Evolutionary conservation across 139 green algal genomes (phyloP), one percentile per base, ranked within the genome.

Genomic region (Chloropicon primus): DNA sequence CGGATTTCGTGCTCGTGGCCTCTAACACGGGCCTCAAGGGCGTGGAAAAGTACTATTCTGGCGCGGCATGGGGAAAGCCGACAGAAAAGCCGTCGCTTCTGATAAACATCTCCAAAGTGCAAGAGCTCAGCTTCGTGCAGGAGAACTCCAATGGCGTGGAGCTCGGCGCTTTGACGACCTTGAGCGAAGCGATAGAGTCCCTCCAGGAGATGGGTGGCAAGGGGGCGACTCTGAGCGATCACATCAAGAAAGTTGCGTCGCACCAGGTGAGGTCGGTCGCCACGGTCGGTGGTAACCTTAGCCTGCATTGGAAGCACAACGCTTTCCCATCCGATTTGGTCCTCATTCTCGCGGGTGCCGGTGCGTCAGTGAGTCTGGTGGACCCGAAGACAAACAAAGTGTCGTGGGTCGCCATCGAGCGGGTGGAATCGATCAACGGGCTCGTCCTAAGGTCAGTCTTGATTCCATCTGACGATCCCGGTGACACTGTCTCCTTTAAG

Each of bases 271-370:
- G 89, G 27, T 86, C 85, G 26, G 81, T 84, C 0, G 89, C 87
- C 25, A 91, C 87, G 1, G 23, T 95, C n/a, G 85, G 85, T 3
- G 87, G 90, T 74, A 91, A 93, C 79, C 78, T 93, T 24, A 80
- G 80, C 23, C 81, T 93, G 27, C 72, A 80, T 62, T n/a, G 5
- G 1, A 72, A 71, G 1, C 5, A 25, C 17, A 24, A 53, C 1
- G 41, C 21, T 0, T 82, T 93, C 76, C 84, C 89, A 54, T 88
- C 80, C 22, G 89, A 93, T 27, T 26, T 89, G 28, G 79, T 83
- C 1, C 87, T 87, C 0, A 25, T 88, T 1, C 77, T 93, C 76
- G 74, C 82, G 24, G 89, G 80, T 2, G 80, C 82, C 21, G 73
- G 73, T 10, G 73, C 73, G 23, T 24, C 23, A 21, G 25, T 28